Conservation (phyloP, 768 basidiomycete genomes). For the Hygrocybe punicea region DNA sequence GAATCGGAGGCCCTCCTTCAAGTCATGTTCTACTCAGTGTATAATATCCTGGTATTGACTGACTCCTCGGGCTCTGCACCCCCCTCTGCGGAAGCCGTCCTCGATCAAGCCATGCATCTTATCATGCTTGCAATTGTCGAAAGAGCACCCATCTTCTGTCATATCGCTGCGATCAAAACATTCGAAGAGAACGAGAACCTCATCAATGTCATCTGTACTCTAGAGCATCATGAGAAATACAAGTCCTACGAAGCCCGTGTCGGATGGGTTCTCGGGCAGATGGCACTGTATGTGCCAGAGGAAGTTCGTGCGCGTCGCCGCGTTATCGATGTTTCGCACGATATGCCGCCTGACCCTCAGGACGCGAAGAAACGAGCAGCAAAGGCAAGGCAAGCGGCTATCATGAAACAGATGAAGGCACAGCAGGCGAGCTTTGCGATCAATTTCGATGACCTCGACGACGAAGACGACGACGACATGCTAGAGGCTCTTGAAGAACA, state of each 20-base stretch:
- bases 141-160: constrained; percentile 57
- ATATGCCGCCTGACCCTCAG: constrained; percentile 47
- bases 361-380: constrained; percentile 80
- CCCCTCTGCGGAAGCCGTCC: constrained; percentile 80
- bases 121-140: constrained; percentile 83
- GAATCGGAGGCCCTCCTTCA: constrained; percentile 71
- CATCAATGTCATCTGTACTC: constrained; percentile 65
- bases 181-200: constrained; percentile 63
- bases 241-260: constrained; percentile 68
- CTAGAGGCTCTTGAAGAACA: constrained; percentile 47
- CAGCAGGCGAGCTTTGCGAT: constrained; percentile 85
- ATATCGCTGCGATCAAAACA: constrained; percentile 48
- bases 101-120: constrained; percentile 86
- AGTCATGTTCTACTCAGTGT: constrained; percentile 77
- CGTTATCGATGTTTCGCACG: constrained; percentile 35
- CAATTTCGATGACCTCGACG: constrained; percentile 69
- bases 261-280: constrained; percentile 67
- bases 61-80: constrained; percentile 58
- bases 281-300: constrained; percentile 53
- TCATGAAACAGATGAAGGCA: constrained; percentile 94
- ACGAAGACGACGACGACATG: constrained; percentile 67
- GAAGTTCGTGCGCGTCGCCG: constrained; percentile 53
- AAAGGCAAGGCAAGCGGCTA: constrained; percentile 85
- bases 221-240: constrained; percentile 78
- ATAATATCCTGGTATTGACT: constrained; percentile 68